These are phyloP conservation scores for Lipomyces kockii DNA, from an alignment of 805 yeast species.

Conservation along the genomic window DNA sequence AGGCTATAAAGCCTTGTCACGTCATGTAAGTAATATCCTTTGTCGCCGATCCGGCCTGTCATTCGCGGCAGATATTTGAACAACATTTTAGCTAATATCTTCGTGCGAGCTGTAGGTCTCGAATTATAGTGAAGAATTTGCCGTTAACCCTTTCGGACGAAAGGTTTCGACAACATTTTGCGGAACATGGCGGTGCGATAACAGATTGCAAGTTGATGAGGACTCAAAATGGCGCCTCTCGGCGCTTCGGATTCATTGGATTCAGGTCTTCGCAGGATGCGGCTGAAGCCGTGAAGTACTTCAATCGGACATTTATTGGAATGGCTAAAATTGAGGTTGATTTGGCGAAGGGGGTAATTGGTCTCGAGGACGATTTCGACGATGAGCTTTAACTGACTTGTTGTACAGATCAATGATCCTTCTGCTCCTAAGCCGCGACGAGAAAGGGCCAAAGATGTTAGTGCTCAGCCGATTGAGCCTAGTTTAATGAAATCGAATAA, in stretches of 20 bases:
- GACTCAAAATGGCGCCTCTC: conserved; percentile 80
- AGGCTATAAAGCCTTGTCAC: not conserved
- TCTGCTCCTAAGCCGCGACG: conserved; percentile 16
- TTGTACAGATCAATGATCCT: conserved; percentile 26
- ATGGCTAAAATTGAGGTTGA: conserved; percentile 80
- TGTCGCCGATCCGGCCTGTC: not conserved
- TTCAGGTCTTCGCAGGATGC: conserved; percentile 78
- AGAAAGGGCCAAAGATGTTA: not conserved
- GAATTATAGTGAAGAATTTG: conserved; percentile 88
- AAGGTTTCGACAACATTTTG: conserved; percentile 68
- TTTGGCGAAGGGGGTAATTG: conserved; percentile 65
- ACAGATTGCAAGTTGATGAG: conserved; percentile 88
- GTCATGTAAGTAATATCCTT: not conserved
- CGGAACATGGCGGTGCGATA: conserved; percentile 57
- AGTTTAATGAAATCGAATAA: not conserved
- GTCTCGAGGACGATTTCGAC: not conserved
- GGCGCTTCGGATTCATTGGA: conserved; percentile 94
- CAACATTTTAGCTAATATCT: not conserved
- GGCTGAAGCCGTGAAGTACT: conserved; percentile 71
- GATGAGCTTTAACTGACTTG: not conserved
- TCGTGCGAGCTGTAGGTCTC: conserved; percentile 53
- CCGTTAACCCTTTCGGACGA: conserved; percentile 81
- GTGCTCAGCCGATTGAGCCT: not conserved
- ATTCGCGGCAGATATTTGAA: not conserved
- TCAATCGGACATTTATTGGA: conserved; percentile 78